phyloP scores from a whole-genome alignment of 2,329 filamentous ascomycete genomes.

The Talaromyces sp. region DNA sequence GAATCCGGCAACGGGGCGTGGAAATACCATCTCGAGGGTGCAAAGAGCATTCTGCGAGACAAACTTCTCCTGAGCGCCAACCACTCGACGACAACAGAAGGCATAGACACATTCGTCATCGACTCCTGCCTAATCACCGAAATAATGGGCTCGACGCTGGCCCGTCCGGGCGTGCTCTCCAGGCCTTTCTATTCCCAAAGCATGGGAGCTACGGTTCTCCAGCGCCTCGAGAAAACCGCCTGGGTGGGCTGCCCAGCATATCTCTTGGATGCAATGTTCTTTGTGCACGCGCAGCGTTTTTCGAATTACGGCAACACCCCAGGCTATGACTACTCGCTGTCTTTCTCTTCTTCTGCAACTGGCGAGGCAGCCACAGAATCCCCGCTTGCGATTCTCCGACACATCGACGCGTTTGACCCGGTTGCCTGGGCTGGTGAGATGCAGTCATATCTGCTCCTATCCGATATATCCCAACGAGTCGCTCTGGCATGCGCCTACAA shows the following conservation, averaged over 20 bases:
- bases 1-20: slow-evolving; percentile 49
- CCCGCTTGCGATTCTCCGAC: slow-evolving; percentile 27
- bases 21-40: slow-evolving; percentile 49
- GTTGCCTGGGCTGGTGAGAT: slow-evolving; percentile 33
- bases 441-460: slow-evolving; percentile 40
- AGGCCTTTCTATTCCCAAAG: slow-evolving; percentile 33
- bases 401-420: slow-evolving; percentile 36
- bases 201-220: slow-evolving; percentile 31
- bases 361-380: slow-evolving; percentile 25
- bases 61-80: slow-evolving; percentile 12
- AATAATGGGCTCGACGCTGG: slow-evolving; percentile 39
- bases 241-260: slow-evolving; percentile 39
- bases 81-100: slow-evolving; percentile 21
- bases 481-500: slow-evolving; percentile 40
- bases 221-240: slow-evolving; percentile 35
- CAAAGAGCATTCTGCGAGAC: slow-evolving; percentile 42
- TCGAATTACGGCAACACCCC: slow-evolving; percentile 21
- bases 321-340: slow-evolving; percentile 19
- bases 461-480: slow-evolving; percentile 44
- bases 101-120: slow-evolving; percentile 32
- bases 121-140: slow-evolving; percentile 36
- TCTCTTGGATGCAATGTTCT: slow-evolving; percentile 36
- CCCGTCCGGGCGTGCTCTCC: slow-evolving; percentile 33
- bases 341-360: slow-evolving; percentile 20
- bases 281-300: slow-evolving; percentile 34